Percentiles rank a stretch among this genome's conserved stretches.
Evolutionary conservation across 345 rosid genomes (phyloP).

Genomic region (Heritiera fomes): DNA sequence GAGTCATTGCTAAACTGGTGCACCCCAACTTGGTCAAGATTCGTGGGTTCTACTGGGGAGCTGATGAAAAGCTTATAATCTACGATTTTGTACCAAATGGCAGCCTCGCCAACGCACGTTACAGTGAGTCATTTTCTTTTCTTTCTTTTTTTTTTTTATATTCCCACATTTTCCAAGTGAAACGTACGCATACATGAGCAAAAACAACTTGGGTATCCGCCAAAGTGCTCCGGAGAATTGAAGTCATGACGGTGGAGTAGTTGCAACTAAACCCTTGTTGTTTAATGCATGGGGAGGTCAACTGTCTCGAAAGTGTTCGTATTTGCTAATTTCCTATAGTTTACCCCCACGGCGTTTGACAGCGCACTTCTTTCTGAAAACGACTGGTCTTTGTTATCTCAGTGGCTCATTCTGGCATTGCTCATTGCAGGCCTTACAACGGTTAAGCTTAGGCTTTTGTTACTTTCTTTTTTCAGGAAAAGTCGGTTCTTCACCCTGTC

Average conservation of each 20-base stretch:
- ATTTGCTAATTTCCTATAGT: constrained; percentile 24
- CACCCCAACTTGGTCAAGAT: constrained; percentile 89
- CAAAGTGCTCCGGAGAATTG: constrained; percentile 27
- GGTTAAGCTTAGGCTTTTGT: not conserved
- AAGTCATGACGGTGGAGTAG: constrained; percentile 49
- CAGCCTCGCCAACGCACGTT: constrained; percentile 85
- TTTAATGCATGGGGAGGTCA: constrained; percentile 61
- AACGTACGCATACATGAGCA: constrained; percentile 35
- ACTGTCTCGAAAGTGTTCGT: constrained; percentile 30
- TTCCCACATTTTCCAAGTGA: not conserved
- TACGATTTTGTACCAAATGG: constrained; percentile 86
- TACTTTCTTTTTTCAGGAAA: constrained; percentile 51
- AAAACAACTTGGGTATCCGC: not conserved
- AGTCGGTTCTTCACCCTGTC: constrained; percentile 82
- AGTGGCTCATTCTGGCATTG: not conserved
- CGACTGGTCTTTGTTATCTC: constrained; percentile 14
- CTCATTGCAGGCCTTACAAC: not conserved
- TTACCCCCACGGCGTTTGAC: constrained; percentile 43
- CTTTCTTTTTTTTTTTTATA: not conserved
- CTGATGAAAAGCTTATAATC: constrained; percentile 75
- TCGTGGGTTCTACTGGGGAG: constrained; percentile 83
- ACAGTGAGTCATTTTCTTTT: constrained; percentile 53
- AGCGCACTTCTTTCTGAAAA: constrained; percentile 27
- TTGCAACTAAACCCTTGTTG: constrained; percentile 50
- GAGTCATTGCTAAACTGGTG: constrained; percentile 71